Conservation (phyloP, 768 basidiomycete genomes). For the Calocybe indica region DNA sequence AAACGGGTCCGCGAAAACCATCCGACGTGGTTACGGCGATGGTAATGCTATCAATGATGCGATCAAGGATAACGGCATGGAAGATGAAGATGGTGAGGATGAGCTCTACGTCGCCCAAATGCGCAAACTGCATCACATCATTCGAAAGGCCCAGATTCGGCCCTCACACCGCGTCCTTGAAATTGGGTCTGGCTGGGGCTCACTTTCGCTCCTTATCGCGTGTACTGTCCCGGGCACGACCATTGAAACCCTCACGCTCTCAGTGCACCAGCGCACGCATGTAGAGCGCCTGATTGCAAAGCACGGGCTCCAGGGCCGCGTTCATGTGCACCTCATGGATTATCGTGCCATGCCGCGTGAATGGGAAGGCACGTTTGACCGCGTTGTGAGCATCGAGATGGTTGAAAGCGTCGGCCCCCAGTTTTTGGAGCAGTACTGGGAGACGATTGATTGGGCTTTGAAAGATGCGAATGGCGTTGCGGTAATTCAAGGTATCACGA, state of each 20-base stretch:
- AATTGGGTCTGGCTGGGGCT: constrained; percentile 79
- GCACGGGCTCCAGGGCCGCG: constrained; percentile 44
- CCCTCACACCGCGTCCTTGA: constrained; percentile 57
- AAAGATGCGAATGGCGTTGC: constrained; percentile 53
- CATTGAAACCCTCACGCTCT: constrained; percentile 71
- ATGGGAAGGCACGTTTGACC: constrained; percentile 62
- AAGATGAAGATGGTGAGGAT: constrained; percentile 9
- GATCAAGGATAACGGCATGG: not conserved
- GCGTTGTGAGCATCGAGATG: constrained; percentile 75
- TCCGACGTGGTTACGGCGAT: not conserved
- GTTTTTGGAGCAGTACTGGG: constrained; percentile 61
- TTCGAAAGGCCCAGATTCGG: constrained; percentile 55
- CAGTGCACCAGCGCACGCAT: constrained; percentile 54
- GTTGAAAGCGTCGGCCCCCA: constrained; percentile 69
- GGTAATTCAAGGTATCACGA: constrained; percentile 70
- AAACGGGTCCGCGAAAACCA: not conserved
- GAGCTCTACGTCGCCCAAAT: constrained; percentile 46
- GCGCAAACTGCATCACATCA: constrained; percentile 59
- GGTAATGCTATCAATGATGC: not conserved
- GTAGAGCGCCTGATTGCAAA: constrained; percentile 49
- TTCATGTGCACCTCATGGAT: constrained; percentile 71
- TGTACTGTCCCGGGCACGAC: constrained; percentile 46
- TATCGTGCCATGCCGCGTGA: constrained; percentile 58
- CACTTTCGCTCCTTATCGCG: constrained; percentile 60
- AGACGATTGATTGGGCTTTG: constrained; percentile 60